A percentile compares a stretch with the other conserved stretches of the same genome.
Evolutionary conservation across 2,329 filamentous ascomycete species (phyloP).

Genomic region (Stagonosporopsis chrysanthemi): DNA sequence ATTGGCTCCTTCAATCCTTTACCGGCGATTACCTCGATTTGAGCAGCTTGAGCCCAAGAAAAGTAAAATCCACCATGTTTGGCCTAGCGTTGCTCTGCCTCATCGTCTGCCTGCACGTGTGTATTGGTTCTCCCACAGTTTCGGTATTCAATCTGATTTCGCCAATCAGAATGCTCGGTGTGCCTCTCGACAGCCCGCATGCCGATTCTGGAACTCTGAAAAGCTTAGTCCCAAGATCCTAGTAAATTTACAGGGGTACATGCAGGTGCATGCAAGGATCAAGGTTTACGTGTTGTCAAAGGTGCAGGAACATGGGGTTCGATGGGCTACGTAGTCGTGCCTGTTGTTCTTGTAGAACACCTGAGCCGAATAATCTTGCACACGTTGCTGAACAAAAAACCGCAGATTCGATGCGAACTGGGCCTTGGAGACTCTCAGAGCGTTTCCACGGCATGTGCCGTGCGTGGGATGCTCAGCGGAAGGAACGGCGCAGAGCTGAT

Average conservation of each 20-base stretch:
- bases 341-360: not conserved
- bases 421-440: not conserved
- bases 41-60: not conserved
- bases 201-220: not conserved
- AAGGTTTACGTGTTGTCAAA: constrained; percentile 1
- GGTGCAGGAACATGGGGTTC: not conserved
- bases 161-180: constrained; percentile 7
- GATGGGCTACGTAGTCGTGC: not conserved
- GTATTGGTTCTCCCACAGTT: constrained; percentile 13
- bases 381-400: not conserved
- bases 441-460: not conserved
- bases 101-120: constrained; percentile 7
- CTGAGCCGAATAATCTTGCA: not conserved
- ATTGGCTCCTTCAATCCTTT: not conserved
- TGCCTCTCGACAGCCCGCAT: constrained; percentile 4
- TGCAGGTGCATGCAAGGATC: constrained; percentile 16
- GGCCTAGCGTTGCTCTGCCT: constrained; percentile 6
- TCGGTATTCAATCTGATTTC: constrained; percentile 9
- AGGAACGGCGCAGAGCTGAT: not conserved
- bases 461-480: not conserved
- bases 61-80: constrained; percentile 5
- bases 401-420: not conserved
- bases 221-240: constrained; percentile 14
- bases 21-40: constrained; percentile 4
- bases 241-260: not conserved